Base-by-base conservation (phyloP, 2,329 filamentous ascomycete species). In the Emergomyces africanus region DNA sequence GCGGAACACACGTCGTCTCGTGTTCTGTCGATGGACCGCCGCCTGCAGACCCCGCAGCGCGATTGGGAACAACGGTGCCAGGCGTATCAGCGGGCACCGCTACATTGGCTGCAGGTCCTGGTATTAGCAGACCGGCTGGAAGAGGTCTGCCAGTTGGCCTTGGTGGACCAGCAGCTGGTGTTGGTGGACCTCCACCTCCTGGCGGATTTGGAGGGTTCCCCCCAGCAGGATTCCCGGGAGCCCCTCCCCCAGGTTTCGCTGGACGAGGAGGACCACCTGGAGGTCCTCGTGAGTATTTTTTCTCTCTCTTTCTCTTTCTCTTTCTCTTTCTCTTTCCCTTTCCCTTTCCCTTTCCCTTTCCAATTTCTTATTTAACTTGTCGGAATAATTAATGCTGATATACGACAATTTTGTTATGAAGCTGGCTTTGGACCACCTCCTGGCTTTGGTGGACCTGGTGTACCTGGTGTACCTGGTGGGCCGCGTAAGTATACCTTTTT, bases 1-100 rank as follows among this genome's bases (percentile, higher is more conserved):
- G 94, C 68, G 94, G 94, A 69, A 90, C 91, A 60, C 88, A 96
- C 67, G 94, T 99, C 63, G 89, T 99, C 63, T 96, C 91, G 25
- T 83, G 95, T 62, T 95, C 92, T 9, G 91, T 96, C 64, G 95
- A 99, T 71, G 95, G 92, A 60, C 92, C 94, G 59, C 94, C 94
- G 53, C 92, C 95, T 10, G 89, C 91, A 68, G 94, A 99, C 69
- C 92, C 94, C 58, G 89, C 90, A 67, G 85, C 92, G 54, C 84
- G 94, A 75, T 82, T 99, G 63, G 94, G 91, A 70, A 87, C 88
- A 73, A 83, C 82, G 64, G 84, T 84, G 35, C 81, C 87, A 37
- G 83, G 85, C 61, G 87, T 86, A 60, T 80, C 77, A 33, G 72
- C 71, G 48, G 74, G 79, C 49, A 78, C 87, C 48, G 83, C 87